These are phyloP conservation scores for Dendrobium officinale DNA, from an alignment of 106 monocot genomes.

Conservation along the genomic window DNA sequence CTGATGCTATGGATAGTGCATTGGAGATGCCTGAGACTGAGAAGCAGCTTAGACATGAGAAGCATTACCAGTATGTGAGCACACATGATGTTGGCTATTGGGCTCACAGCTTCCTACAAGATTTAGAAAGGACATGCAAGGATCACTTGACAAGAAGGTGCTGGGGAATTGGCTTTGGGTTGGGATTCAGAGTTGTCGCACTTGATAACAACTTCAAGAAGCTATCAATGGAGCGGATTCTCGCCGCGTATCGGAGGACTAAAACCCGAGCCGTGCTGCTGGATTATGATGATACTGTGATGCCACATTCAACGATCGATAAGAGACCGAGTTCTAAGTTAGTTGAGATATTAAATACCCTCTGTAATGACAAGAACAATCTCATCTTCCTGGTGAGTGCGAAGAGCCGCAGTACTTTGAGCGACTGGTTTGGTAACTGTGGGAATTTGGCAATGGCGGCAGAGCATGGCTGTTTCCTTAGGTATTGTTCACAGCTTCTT, in stretches of 20 bases:
- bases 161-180: constrained; percentile 30
- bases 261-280: constrained; percentile 32
- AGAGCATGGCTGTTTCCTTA: constrained; percentile 42
- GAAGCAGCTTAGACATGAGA: constrained; percentile 46
- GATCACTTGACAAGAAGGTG: constrained; percentile 31
- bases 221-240: constrained; percentile 42
- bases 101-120: constrained; percentile 49
- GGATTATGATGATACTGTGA: constrained; percentile 46
- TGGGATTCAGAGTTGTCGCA: constrained; percentile 38
- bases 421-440: constrained; percentile 33
- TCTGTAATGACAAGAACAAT: constrained; percentile 36
- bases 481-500: constrained; percentile 8
- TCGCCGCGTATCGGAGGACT: constrained; percentile 27
- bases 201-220: constrained; percentile 39
- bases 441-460: constrained; percentile 41
- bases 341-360: constrained; percentile 29
- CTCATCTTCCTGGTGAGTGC: constrained; percentile 39
- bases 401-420: constrained; percentile 21
- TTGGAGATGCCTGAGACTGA: constrained; percentile 34
- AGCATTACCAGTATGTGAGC: constrained; percentile 35
- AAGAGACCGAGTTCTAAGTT: constrained; percentile 26
- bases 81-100: constrained; percentile 54
- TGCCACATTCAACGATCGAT: constrained; percentile 38
- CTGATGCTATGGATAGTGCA: constrained; percentile 37
- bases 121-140: constrained; percentile 32